Percentiles rank a stretch among this genome's conserved stretches.
Evolutionary conservation across 768 basidiomycete genomes (phyloP).

Genomic region (Butyriboletus loyo): DNA sequence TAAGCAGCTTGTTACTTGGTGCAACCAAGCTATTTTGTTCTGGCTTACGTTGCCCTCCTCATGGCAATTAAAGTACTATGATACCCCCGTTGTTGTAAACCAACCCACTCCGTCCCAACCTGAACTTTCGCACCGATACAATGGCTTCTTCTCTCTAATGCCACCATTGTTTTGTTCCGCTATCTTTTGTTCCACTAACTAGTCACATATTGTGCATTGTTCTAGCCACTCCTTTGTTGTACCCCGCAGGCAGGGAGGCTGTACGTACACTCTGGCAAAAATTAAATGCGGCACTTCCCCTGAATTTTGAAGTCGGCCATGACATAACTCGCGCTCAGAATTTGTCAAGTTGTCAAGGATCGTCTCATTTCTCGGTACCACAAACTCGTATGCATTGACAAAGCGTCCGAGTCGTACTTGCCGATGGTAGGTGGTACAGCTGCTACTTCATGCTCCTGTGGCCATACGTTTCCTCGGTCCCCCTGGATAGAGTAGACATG

Average conservation of each 20-base stretch:
- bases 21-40: neutral
- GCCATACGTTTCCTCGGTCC: neutral
- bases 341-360: neutral
- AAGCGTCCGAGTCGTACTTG: neutral
- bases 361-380: neutral
- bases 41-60: neutral
- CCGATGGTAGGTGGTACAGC: neutral
- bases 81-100: neutral
- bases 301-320: neutral
- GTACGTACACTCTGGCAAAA: conserved; percentile 10
- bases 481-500: neutral
- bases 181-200: conserved; percentile 16
- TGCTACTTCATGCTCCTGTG: neutral
- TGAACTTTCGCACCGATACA: neutral
- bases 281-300: neutral
- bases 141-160: neutral
- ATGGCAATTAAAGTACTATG: neutral
- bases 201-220: conserved; percentile 23
- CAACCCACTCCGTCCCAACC: neutral
- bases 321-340: conserved; percentile 4
- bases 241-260: neutral
- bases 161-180: neutral
- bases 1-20: neutral
- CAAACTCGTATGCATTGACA: neutral
- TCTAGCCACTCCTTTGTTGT: conserved; percentile 13